These are phyloP conservation scores for Parastagonospora nodorum DNA, from an alignment of 2,329 filamentous ascomycete species.

Conservation along the genomic window DNA sequence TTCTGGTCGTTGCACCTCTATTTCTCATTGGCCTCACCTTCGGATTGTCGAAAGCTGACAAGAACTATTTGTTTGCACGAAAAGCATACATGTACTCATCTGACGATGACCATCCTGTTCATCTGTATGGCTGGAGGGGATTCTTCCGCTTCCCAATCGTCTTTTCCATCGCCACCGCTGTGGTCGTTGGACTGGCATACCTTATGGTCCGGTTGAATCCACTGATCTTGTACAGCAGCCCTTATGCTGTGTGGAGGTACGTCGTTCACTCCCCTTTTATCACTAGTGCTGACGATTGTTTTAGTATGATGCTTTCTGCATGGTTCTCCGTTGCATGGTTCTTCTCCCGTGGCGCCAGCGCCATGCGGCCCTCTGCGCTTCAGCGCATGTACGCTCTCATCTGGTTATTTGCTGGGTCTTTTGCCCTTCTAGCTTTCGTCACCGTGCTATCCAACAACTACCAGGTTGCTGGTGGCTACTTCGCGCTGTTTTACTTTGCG, in stretches of 20 bases:
- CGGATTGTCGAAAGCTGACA: slow-evolving; percentile 72
- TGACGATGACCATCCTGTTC: slow-evolving; percentile 63
- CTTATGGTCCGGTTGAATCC: slow-evolving; percentile 84
- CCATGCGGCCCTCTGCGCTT: slow-evolving; percentile 81
- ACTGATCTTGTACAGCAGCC: slow-evolving; percentile 86
- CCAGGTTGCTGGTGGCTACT: slow-evolving; percentile 76
- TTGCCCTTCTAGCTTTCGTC: slow-evolving; percentile 71
- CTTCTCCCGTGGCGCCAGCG: slow-evolving; percentile 76
- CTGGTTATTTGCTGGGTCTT: slow-evolving; percentile 81
- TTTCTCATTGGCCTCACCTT: slow-evolving; percentile 72
- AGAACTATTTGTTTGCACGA: slow-evolving; percentile 85
- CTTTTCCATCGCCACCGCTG: slow-evolving; percentile 67
- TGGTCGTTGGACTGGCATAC: slow-evolving; percentile 75
- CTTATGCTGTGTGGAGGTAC: slow-evolving; percentile 77
- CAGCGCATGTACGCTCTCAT: slow-evolving; percentile 80
- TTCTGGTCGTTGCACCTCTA: slow-evolving; percentile 80
- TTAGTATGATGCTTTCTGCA: slow-evolving; percentile 76
- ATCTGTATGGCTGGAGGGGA: slow-evolving; percentile 77
- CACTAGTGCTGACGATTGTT: slow-evolving; percentile 2
- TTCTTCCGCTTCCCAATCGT: slow-evolving; percentile 84
- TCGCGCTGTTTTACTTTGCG: slow-evolving; percentile 78
- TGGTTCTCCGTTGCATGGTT: slow-evolving; percentile 86
- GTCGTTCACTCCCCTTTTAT: slow-evolving; percentile 1
- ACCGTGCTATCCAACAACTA: slow-evolving; percentile 78
- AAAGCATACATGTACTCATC: slow-evolving; percentile 65